Base-by-base conservation (phyloP, 2,329 filamentous ascomycete species). In the Daldinia eschscholtzii region DNA sequence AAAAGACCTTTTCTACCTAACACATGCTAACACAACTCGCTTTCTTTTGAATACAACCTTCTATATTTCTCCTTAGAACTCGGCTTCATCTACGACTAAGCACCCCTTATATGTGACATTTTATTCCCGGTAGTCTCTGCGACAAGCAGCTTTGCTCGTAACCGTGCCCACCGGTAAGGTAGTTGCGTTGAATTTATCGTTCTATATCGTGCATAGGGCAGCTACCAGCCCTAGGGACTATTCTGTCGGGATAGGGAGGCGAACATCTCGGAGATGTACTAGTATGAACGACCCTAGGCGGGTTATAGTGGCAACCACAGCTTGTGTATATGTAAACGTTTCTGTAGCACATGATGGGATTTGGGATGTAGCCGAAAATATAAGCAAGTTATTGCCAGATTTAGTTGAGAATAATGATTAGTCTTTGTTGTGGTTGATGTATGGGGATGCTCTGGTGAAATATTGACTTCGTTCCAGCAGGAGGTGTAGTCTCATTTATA, bases 231-330 rank as follows among this genome's bases (percentile, higher is more conserved):
- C 26, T 52, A 18, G 46, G 9, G 2, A 30, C 28, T 18, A 18
- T 4, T 33, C 26, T 52, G 28, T 18, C 46, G 4, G 46, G 46
- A 26, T 52, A 52, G 33, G 46, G 46, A 52, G 46, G 46, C 5
- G 12, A 2, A 18, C 46, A 52, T 5, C 6, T 52, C 46, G 46
- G 26, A 18, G 26, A n/a, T 4, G 26, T 18, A 9, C 6, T 30
- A 3, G 46, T 52, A 28, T 52, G 46, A 15, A 52, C 46, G 7
- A 52, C 26, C n/a, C 26, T 52, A 33, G 46, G 26, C 1, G 46
- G 46, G 26, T 52, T 15, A 6, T 52, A 52, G 5, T n/a, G 23
- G 26, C 46, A 52, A 52, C 46, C 46, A 18, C 46, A 52, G 15
- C 2, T 26, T 33, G 26, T 13, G 26, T 52, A 52, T 33, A 5